Percentiles rank a stretch among this genome's conserved stretches.
Evolutionary conservation across 148 eudicot genomes (phyloP).

Genomic region (Simmondsia chinensis): DNA sequence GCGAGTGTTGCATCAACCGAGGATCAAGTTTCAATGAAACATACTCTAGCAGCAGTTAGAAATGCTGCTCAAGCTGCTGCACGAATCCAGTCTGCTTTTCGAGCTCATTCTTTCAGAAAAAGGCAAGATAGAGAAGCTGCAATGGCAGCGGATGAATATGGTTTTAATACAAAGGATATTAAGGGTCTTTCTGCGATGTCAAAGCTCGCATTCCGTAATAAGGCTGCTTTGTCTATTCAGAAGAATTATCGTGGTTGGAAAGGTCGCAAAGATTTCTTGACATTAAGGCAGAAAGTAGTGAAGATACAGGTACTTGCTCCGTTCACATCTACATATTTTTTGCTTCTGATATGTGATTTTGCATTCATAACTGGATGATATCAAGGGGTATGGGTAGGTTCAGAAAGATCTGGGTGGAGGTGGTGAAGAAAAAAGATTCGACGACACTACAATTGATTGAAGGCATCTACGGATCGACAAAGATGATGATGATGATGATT

Average conservation of each 20-base stretch:
- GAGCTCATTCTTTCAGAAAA: constrained; percentile 83
- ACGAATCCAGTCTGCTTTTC: constrained; percentile 86
- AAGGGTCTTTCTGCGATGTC: constrained; percentile 61
- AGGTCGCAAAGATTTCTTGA: constrained; percentile 65
- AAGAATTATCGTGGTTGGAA: constrained; percentile 86
- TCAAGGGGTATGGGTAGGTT: no score
- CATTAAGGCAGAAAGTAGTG: constrained; percentile 83
- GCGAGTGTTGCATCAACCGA: constrained; percentile 22
- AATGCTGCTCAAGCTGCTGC: constrained; percentile 90
- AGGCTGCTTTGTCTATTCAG: constrained; percentile 88
- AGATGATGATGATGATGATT: no score
- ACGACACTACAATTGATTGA: no score
- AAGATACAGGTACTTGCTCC: constrained; percentile 98
- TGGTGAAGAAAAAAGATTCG: no score
- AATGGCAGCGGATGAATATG: constrained; percentile 34
- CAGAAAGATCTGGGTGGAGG: no score
- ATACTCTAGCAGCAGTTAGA: constrained; percentile 65
- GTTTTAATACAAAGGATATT: constrained; percentile 39
- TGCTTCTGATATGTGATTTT: no score
- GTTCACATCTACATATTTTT: no score
- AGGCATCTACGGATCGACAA: no score
- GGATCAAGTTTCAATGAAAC: constrained; percentile 48
- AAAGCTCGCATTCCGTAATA: constrained; percentile 56
- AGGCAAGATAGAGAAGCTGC: constrained; percentile 48
- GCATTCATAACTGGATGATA: no score